Evolutionary conservation across 257 asterid genomes (phyloP), one percentile per base, ranked within the genome.

Genomic region (Nicotiana paniculata): DNA sequence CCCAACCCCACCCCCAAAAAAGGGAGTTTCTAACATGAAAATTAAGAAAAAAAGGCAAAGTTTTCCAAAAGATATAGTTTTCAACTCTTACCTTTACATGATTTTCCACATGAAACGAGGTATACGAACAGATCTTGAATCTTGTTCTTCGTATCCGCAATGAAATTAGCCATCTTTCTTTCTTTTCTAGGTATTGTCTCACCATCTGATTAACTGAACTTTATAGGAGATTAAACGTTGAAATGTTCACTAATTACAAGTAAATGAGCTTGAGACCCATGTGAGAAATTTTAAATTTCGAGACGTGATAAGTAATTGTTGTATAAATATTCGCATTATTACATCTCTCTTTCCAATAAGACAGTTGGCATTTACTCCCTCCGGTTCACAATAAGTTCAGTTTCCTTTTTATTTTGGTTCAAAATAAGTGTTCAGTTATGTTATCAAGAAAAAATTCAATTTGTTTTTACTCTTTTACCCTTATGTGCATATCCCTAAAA

Each of bases 61-160:
- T 59, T n/a, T n/a, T 17, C 63, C 8, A 17, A 24, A 57, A 37
- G 2, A 9, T 9, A 62, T 11, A 28, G 39, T 28, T 64, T 63
- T 28, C 4, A 21, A 5, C 2, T 39, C 37, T 70, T 46, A 46
- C 61, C 61, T 46, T 46, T 72, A 72, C 8, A 43, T 21, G 21
- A 72, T 21, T 72, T 72, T 72, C 78, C 59, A 72, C 78, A 72
- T 10, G 78, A 43, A 72, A 72, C 46, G 15, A 65, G 18, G 72
- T 13, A 30, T 15, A 12, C 72, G 18, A 65, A 65, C 11, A 65
- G 18, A 65, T 32, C 21, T 30, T 65, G 72, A 65, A 46, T 43
- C 37, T 43, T 43, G 18, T 70, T 43, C 21, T 43, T 72, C 0
- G 9, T 72, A 21, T 72, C 21, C 46, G 3, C 3, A n/a, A 46